Percentiles rank a stretch among this genome's conserved stretches.
These are phyloP conservation scores for Trichosanthes cucumerina DNA, from an alignment of 306 rosid species.

Conservation along the genomic window DNA sequence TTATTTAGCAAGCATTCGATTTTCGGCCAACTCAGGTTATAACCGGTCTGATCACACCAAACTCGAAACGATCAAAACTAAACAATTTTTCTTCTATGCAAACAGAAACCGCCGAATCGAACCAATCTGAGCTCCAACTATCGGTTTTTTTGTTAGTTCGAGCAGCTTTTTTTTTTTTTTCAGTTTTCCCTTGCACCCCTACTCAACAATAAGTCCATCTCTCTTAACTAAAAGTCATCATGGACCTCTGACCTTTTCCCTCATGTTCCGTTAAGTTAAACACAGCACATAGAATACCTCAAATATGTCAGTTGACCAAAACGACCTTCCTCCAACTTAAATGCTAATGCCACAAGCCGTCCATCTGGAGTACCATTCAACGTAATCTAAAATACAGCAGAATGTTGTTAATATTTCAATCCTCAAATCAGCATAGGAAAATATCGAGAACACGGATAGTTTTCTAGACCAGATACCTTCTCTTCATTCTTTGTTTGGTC, in stretches of 20 bases:
- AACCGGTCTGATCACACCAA: no score
- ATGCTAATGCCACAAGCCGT: slow-evolving; percentile 93
- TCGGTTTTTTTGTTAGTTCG: no score
- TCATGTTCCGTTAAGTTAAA: not conserved
- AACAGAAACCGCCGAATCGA: no score
- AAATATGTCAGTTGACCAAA: slow-evolving; percentile 91
- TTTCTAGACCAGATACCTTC: slow-evolving; percentile 41
- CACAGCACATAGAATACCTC: slow-evolving; percentile 37
- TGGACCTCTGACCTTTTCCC: not conserved
- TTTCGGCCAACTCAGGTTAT: no score
- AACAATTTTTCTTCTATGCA: no score
- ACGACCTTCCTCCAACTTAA: slow-evolving; percentile 93
- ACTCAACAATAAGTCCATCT: not conserved
- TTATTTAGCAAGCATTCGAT: no score
- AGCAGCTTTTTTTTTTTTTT: no score
- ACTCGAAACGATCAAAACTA: no score
- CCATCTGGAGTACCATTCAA: slow-evolving; percentile 83
- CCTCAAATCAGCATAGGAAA: slow-evolving; percentile 13
- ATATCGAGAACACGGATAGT: slow-evolving; percentile 1
- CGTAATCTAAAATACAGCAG: slow-evolving; percentile 40
- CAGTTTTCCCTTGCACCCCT: no score
- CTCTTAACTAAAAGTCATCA: not conserved
- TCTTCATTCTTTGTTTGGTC: slow-evolving; percentile 84
- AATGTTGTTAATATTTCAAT: slow-evolving; percentile 12
- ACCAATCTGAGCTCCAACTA: no score